These are phyloP conservation scores for Daldinia concentrica DNA, from an alignment of 495 filamentous ascomycete genomes.

Conservation along the genomic window DNA sequence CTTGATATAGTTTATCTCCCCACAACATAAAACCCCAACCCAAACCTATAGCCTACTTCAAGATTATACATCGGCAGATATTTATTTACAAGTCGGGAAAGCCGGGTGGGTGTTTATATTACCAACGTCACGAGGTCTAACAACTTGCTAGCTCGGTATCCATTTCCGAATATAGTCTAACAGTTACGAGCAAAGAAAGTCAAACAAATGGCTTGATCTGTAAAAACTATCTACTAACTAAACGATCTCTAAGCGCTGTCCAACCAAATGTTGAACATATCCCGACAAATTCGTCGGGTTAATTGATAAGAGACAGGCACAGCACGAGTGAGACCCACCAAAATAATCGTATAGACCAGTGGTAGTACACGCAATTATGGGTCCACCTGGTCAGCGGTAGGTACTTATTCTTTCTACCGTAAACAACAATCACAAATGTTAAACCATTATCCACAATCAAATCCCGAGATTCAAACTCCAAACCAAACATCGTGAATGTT, in stretches of 20 bases:
- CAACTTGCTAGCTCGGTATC: slow-evolving; percentile 36
- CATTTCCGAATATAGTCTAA: slow-evolving; percentile 25
- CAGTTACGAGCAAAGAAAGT: not conserved
- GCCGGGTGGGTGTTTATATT: slow-evolving; percentile 26
- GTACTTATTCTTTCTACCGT: not conserved
- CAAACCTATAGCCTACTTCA: not conserved
- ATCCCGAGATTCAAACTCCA: slow-evolving; percentile 1
- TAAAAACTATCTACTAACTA: not conserved
- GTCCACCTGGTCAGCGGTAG: not conserved
- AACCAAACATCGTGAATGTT: not conserved
- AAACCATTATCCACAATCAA: slow-evolving; percentile 6
- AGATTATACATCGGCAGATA: not conserved
- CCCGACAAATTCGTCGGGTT: not conserved
- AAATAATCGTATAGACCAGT: not conserved
- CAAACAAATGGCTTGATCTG: slow-evolving; percentile 6
- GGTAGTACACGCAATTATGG: not conserved
- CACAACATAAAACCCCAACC: slow-evolving; percentile 18
- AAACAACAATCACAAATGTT: not conserved
- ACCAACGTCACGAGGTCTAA: slow-evolving; percentile 13
- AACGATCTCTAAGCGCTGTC: not conserved
- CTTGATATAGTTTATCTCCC: slow-evolving; percentile 9
- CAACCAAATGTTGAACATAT: not conserved
- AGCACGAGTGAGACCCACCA: not conserved
- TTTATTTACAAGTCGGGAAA: not conserved
- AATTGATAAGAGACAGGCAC: not conserved